Evolutionary conservation across 2,329 filamentous ascomycete species (phyloP).

Genomic region (Hypoxylon sp.): DNA sequence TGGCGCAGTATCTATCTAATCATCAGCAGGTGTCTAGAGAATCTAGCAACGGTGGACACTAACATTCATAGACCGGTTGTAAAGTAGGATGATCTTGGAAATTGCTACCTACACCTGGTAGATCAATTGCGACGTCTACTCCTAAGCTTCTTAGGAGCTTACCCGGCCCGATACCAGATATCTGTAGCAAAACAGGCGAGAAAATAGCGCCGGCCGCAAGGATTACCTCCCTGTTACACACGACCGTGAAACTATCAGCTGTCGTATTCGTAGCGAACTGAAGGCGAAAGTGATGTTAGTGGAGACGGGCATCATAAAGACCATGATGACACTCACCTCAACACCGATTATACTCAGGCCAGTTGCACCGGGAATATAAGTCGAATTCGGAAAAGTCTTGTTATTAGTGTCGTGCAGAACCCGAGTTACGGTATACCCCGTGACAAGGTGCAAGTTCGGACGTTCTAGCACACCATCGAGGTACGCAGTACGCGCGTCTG

Average conservation of each 20-base stretch:
- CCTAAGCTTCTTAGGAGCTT: constrained; percentile 50
- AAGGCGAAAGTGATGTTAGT: constrained; percentile 14
- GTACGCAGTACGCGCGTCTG: constrained; percentile 60
- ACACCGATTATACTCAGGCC: constrained; percentile 54
- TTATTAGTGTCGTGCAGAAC: constrained; percentile 51
- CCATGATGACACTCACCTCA: constrained; percentile 53
- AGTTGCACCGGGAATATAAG: constrained; percentile 26
- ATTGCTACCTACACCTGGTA: constrained; percentile 55
- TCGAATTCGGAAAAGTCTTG: constrained; percentile 25
- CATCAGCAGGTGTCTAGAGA: constrained; percentile 7
- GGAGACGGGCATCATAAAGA: background rate
- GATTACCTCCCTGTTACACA: constrained; percentile 53
- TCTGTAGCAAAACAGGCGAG: constrained; percentile 53
- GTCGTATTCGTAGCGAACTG: constrained; percentile 52
- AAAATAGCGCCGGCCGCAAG: constrained; percentile 53
- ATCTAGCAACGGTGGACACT: constrained; percentile 16
- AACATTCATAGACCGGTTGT: constrained; percentile 50
- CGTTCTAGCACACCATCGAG: constrained; percentile 56
- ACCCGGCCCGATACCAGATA: constrained; percentile 56
- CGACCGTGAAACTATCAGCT: constrained; percentile 42
- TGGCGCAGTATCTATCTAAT: constrained; percentile 45
- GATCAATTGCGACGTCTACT: constrained; percentile 51
- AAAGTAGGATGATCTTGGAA: constrained; percentile 55
- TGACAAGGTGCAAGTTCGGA: constrained; percentile 59
- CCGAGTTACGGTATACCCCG: constrained; percentile 58